Evolutionary conservation across 352 stramenopile genomes (phyloP), one percentile per base, ranked within the genome.

Genomic region (Thraustotheca clavata): DNA sequence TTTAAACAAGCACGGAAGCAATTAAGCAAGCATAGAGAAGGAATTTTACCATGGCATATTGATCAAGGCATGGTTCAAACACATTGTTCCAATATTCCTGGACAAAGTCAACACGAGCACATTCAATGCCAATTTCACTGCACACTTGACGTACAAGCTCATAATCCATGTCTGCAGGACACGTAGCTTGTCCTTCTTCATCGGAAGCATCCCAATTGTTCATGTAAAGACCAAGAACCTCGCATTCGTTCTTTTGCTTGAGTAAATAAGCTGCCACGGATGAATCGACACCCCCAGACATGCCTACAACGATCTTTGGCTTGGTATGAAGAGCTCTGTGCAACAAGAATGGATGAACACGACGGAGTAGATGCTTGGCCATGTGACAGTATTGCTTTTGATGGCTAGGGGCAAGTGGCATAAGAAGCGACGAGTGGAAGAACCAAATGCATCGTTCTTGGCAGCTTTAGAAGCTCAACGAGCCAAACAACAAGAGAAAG

Each of bases 201-300:
- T 98, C 93, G 22, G 85, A 88, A 20, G 79, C 63, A 76, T 99
- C 96, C 97, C 97, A 99, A 75, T 99, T 99, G 68, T 96, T 96
- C 97, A 99, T 99, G 75, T 98, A 98, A 39, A 99, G 82, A n/a
- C 94, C 96, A 18, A 94, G 83, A 49, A 99, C 81, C 39, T 88
- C 76, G 75, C 91, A 95, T n/a, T 89, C 88, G 67, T 96, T 80
- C 32, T n/a, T 43, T 34, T 89, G 59, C 33, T 89, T 73, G 8
- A 99, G 77, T 27, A 99, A 73, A 71, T 96, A 77, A 22, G 96
- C 95, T 36, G 91, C 80, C 27, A 99, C 96, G 0, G 95, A 97
- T 22, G 95, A 99, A 73, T 99, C 97, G 24, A 99, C 95, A n/a
- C 97, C 97, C 29, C 97, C 97, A 12, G 94, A 99, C 82, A 99